A percentile compares a stretch with the other conserved stretches of the same genome.
Evolutionary conservation across 140 eudicot genomes (phyloP).

Genomic region (Bidens hawaiensis): DNA sequence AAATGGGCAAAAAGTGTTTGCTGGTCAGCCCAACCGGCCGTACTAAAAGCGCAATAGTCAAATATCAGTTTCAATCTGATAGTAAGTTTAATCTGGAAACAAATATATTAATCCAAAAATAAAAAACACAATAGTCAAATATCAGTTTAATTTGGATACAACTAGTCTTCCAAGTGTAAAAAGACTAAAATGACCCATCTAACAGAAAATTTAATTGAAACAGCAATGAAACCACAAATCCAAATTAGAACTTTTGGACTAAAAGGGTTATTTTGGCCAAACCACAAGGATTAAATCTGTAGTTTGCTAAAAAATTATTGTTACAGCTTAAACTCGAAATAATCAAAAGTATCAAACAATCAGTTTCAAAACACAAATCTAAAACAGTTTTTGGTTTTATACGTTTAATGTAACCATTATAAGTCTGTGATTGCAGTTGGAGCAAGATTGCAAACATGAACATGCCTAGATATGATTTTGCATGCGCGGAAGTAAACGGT

Average conservation of each 20-base stretch:
- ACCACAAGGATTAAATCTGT: no score
- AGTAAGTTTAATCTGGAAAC: background rate
- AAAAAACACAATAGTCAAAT: background rate
- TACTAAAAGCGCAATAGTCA: background rate
- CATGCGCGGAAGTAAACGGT: constrained; percentile 79
- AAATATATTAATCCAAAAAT: background rate
- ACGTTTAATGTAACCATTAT: constrained; percentile 12
- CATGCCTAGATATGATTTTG: constrained; percentile 76
- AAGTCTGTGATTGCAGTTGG: constrained; percentile 56
- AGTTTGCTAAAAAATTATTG: background rate
- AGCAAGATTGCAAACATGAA: constrained; percentile 65
- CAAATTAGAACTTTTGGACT: no score
- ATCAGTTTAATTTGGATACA: background rate
- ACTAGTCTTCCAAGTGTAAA: no score
- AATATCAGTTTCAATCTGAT: no score
- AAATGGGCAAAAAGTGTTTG: background rate
- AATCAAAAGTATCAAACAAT: background rate
- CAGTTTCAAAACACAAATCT: background rate
- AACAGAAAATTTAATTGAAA: no score
- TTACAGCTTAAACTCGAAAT: background rate
- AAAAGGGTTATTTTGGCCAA: no score
- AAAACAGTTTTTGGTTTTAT: background rate
- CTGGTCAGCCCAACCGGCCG: background rate
- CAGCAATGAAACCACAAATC: no score
- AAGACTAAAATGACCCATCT: no score